phyloP scores from a whole-genome alignment of 2,329 filamentous ascomycete genomes.

The Aspergillus quadrilineatus region DNA sequence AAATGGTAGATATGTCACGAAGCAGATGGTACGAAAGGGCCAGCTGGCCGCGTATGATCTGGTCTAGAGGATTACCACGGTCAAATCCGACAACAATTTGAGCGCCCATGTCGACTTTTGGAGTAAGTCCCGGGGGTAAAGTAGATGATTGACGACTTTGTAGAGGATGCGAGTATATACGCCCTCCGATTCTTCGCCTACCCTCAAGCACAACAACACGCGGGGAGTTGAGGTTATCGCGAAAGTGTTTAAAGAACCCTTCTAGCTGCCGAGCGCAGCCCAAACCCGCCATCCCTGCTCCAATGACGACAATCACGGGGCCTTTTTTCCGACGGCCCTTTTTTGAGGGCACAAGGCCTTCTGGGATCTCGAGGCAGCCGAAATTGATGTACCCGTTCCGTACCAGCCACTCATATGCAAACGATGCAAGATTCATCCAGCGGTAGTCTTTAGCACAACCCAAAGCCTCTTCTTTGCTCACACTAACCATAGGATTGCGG shows the following conservation, averaged over 20 bases:
- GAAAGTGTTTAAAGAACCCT: constrained; percentile 77
- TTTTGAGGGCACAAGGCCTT: constrained; percentile 39
- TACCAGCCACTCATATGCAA: constrained; percentile 90
- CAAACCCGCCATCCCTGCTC: constrained; percentile 90
- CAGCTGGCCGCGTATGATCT: constrained; percentile 86
- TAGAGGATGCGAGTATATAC: constrained; percentile 82
- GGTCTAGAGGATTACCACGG: constrained; percentile 87
- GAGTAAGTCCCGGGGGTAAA: constrained; percentile 56
- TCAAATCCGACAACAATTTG: constrained; percentile 99
- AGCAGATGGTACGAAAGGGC: constrained; percentile 82
- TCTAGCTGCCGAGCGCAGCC: constrained; percentile 90
- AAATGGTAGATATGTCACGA: constrained; percentile 77
- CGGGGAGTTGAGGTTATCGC: constrained; percentile 63
- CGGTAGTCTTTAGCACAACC: constrained; percentile 84
- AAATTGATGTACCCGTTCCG: constrained; percentile 95
- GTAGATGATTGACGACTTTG: constrained; percentile 58
- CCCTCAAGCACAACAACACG: constrained; percentile 84
- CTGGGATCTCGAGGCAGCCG: constrained; percentile 76
- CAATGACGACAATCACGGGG: constrained; percentile 80
- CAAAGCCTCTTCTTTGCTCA: constrained; percentile 80
- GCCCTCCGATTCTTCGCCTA: constrained; percentile 79
- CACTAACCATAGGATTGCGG: constrained; percentile 76
- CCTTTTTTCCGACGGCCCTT: constrained; percentile 50
- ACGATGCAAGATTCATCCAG: constrained; percentile 83
- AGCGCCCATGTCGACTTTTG: constrained; percentile 93